Base-by-base conservation (phyloP, 2,329 filamentous ascomycete genomes). In the Penicillium crustosum region DNA sequence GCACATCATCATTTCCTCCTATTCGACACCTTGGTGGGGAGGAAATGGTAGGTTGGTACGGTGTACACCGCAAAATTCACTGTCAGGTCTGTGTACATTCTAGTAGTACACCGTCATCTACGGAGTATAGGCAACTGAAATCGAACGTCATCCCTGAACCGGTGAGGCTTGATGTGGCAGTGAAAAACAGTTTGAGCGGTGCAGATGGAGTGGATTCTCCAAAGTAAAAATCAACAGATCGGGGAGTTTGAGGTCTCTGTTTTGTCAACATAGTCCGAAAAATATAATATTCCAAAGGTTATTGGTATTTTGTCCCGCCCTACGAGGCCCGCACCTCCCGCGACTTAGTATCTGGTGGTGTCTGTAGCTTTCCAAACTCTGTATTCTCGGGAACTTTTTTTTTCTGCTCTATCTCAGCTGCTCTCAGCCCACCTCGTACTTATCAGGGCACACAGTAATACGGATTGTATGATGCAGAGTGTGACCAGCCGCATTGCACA, bases 151-250 rank as follows among this genome's bases (percentile, higher is more conserved):
- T 52, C 39, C 56, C 51, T 55, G 53, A 59, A 58, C 53, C 35
- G 44, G 49, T 70, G 69, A 70, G 68, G 69, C 65, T 70, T 62
- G 61, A 47, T 59, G 68, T 72, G 69, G 69, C 70, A 71, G 70
- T 70, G 68, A 66, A 62, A 66, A 64, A 63, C 53, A 54, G 49
- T 51, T 66, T 62, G 60, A 68, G 68, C 67, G 69, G 70, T 72
- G 68, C 68, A 66, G 58, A 63, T 60, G 59, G 38, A 52, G 58
- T 59, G 62, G 52, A 62, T 59, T 63, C 47, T 42, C 42, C 52
- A 39, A 54, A 45, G 36, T 29, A 53, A 52, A 48, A 45, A 42
- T n/a, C n/a, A n/a, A 45, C 42, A 53, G 64, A 68, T 71, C 61
- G 59, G 57, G 39, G 9, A 55, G 53, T 63, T 68, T 68, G 55